Evolutionary conservation across 2,329 filamentous ascomycete genomes (phyloP), one percentile per base, ranked within the genome.

Genomic region (Fusarium sp.): DNA sequence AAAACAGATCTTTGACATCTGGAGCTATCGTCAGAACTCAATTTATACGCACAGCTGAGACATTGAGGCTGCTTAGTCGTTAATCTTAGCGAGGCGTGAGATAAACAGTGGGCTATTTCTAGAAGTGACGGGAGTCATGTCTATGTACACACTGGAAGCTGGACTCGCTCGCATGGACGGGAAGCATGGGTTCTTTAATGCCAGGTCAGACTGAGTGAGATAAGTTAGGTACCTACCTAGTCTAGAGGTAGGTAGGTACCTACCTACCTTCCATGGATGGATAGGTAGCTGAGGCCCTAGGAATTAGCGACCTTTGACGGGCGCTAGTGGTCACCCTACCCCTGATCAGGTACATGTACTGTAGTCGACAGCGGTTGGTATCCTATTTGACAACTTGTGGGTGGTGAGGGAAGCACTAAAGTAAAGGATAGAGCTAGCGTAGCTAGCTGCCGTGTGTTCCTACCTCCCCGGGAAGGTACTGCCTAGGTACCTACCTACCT

Each of bases 21-120:
- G 16, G 16, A 21, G 30, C 18, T n/a, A 18, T 34, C 21, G 46
- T 23, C 12, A 49, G 45, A 62, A 43, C 23, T 39, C 31, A 13
- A 41, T 49, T 46, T 19, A 52, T 37, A 49, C 23, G 45, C 21
- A 39, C 42, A 62, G 57, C 52, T 53, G 63, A 63, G 62, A 69
- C 56, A 70, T 51, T 70, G 56, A 69, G 66, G 66, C 66, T 62
- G 44, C 39, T 57, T 69, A 62, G 61, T 28, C 28, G 55, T 51
- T 48, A 53, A 53, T 49, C 51, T 66, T 70, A 58, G 62, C 49
- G 57, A 70, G 49, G 49, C 45, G 49, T 54, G 48, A 57, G 65
- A 39, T 53, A 41, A 23, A 28, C 23, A 19, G 19, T 23, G 46
- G 26, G 43, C 46, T 39, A 50, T 64, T 64, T 64, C 59, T 45